A percentile compares a stretch with the other conserved stretches of the same genome.
Conservation (phyloP, 495 filamentous ascomycete genomes). For the Entonaema liquescens region DNA sequence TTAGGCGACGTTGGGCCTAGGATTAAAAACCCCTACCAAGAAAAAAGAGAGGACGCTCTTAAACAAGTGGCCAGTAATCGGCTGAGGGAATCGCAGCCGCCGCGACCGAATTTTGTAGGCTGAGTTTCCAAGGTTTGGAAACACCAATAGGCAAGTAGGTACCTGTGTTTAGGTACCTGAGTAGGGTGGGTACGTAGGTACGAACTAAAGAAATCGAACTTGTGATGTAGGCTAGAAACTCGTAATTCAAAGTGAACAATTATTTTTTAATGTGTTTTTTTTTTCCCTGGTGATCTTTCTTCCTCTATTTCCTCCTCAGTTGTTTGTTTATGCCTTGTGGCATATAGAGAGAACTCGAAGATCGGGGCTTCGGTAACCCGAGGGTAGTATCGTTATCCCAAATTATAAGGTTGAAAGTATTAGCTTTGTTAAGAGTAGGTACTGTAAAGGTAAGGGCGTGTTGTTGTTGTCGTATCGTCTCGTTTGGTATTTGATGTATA, state of each 20-base stretch:
- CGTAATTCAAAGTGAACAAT: neutral
- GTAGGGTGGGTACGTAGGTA: neutral
- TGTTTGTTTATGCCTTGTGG: neutral
- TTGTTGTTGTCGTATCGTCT: neutral
- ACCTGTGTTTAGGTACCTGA: neutral
- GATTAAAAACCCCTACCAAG: neutral
- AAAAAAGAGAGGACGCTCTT: neutral
- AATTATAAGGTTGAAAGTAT: neutral
- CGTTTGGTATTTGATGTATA: neutral
- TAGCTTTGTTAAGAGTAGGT: neutral
- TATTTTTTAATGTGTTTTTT: neutral
- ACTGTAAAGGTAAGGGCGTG: too few relatives aligned
- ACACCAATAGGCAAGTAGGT: neutral
- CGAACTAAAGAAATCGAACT: neutral
- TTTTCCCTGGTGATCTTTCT: neutral
- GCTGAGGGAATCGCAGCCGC: neutral
- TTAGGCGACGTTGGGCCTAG: constrained; percentile 3
- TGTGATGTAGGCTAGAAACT: neutral
- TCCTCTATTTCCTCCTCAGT: constrained; percentile 2
- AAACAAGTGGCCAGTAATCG: neutral
- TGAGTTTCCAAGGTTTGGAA: neutral
- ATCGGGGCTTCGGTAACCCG: constrained; percentile 8
- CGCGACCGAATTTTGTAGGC: neutral
- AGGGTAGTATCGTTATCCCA: neutral
- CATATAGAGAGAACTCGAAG: constrained; percentile 6